Evolutionary conservation across 73 alveolate genomes (phyloP), one percentile per base, ranked within the genome.

Genomic region (Symbiodinium natans): DNA sequence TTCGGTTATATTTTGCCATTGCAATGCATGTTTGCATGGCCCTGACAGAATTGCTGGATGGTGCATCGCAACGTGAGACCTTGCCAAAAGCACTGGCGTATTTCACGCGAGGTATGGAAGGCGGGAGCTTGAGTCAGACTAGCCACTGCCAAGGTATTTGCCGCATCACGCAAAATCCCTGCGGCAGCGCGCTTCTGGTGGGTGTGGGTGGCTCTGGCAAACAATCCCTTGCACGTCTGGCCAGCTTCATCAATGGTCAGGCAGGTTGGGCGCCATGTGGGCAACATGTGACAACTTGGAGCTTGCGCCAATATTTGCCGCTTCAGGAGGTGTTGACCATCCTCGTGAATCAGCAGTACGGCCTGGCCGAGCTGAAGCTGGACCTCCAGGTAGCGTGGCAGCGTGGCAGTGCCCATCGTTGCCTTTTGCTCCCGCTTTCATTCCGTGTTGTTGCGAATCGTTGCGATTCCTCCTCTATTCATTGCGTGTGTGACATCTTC

Each of bases 161-260:
- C 39, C 99, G 99, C 99, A 99, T 99, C 93, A 99, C 99, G 39
- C 99, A 99, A 56, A 99, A 99, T 83, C 99, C 99, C 63, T 99
- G 99, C 38, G 99, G 99, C 56, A 99, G 99, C 89, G 99, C 99
- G 36, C 99, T 99, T 63, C 99, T 99, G 71, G 99, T 99, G 46
- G 99, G 99, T 43, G 99, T 99, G 52, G 99, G 99, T 82, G 99
- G 99, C 99, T 99, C 99, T 48, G 99, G 99, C 83, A 99, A 99
- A 99, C 99, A 99, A 99, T 99, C 99, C 34, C 99, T 99, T 74
- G 99, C 99, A 27, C 99, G 99, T 90, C 99, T 99, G 40, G 99
- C 99, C 41, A 99, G 99, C 85, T 99, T 99, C 99, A 99, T 99
- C 99, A 95, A 99, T 17, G 99, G 99, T 54, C 99, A 99, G 99